phyloP scores from a whole-genome alignment of 2,329 filamentous ascomycete genomes.

The Nannizziopsis barbatae region DNA sequence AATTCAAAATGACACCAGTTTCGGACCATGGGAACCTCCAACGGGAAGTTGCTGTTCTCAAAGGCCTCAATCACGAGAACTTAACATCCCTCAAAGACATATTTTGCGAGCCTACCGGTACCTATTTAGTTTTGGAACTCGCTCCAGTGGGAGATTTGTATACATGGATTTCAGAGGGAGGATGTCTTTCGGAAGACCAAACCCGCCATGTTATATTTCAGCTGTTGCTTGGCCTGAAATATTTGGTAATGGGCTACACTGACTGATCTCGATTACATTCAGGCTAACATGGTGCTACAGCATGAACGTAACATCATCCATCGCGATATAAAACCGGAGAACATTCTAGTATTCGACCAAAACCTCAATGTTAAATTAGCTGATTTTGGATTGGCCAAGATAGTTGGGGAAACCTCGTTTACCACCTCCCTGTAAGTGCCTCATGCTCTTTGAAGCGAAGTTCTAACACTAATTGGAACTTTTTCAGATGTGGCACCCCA shows the following conservation, averaged over 20 bases:
- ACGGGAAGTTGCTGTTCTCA: constrained; percentile 91
- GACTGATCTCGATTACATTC: background rate
- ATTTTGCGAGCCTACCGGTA: constrained; percentile 80
- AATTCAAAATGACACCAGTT: constrained; percentile 74
- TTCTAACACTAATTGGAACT: constrained; percentile 18
- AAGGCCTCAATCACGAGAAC: constrained; percentile 93
- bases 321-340: constrained; percentile 94
- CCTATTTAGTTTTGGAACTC: constrained; percentile 84
- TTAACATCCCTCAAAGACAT: constrained; percentile 89
- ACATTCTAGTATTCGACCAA: constrained; percentile 80
- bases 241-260: constrained; percentile 54
- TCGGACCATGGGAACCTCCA: constrained; percentile 77
- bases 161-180: constrained; percentile 85
- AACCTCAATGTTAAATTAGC: constrained; percentile 80
- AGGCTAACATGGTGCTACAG: constrained; percentile 26
- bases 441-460: background rate
- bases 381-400: constrained; percentile 94
- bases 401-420: constrained; percentile 96
- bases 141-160: constrained; percentile 90
- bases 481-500: constrained; percentile 65
- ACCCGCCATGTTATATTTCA: constrained; percentile 80
- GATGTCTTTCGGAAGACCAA: constrained; percentile 60
- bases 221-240: constrained; percentile 87
- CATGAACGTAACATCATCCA: constrained; percentile 97
- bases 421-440: constrained; percentile 68